Conservation (phyloP, 192 early-diverging fungal genomes). For the Podila epicladia region DNA sequence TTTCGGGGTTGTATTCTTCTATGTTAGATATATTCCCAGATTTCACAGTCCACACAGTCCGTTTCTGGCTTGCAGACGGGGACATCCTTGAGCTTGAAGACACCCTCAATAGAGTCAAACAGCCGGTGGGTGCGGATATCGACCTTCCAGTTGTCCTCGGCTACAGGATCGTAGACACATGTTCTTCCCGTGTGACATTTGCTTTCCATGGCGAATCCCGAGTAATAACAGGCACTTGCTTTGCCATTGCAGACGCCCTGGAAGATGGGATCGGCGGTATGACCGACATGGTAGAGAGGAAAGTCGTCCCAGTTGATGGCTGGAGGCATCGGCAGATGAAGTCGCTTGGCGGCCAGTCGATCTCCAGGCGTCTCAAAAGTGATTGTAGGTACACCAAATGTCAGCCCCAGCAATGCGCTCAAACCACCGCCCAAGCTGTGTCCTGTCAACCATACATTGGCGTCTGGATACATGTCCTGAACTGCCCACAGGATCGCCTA, state of each 20-base stretch:
- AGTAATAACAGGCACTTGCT: constrained; percentile 74
- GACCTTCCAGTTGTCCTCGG: constrained; percentile 68
- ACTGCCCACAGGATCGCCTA: constrained; percentile 77
- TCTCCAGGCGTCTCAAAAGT: constrained; percentile 91
- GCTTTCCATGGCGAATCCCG: constrained; percentile 77
- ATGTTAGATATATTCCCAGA: constrained; percentile 71
- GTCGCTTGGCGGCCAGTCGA: constrained; percentile 72
- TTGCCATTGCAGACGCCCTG: constrained; percentile 80
- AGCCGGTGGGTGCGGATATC: constrained; percentile 87
- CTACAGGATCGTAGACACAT: constrained; percentile 76
- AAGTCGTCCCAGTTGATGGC: constrained; percentile 63
- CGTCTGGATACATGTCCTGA: constrained; percentile 69
- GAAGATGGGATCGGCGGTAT: constrained; percentile 93
- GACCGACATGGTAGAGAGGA: constrained; percentile 92
- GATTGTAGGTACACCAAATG: constrained; percentile 85
- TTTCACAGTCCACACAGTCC: constrained; percentile 81
- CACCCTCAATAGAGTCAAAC: constrained; percentile 77
- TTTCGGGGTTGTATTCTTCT: background rate
- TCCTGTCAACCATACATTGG: constrained; percentile 83
- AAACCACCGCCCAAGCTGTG: constrained; percentile 89
- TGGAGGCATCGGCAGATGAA: constrained; percentile 80
- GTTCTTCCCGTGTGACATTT: constrained; percentile 63
- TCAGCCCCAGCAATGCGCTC: constrained; percentile 78
- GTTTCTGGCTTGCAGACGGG: constrained; percentile 59
- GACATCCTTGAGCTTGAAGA: constrained; percentile 57